Percentiles rank a stretch among this genome's conserved stretches.
Conservation (phyloP, 202 grass and related monocot genomes). For the Eragrostis tef region DNA sequence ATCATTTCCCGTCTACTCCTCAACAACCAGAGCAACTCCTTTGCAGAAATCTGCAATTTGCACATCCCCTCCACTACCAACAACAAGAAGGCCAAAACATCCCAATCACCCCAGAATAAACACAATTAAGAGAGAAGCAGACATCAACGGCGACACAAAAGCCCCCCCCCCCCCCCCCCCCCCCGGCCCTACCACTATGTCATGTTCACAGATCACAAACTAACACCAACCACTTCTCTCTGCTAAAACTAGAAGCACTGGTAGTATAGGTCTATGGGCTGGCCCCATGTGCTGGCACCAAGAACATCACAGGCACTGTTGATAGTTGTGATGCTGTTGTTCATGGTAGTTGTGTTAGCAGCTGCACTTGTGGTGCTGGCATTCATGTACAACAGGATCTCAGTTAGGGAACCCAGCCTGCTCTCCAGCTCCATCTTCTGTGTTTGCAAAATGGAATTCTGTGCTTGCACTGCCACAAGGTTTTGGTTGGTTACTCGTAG, state of each 20-base stretch:
- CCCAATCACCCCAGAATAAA: slow-evolving; percentile 29
- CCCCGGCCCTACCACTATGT: slow-evolving; percentile 44
- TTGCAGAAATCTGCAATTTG: background rate
- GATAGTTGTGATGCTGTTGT: background rate
- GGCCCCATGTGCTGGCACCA: slow-evolving; percentile 47
- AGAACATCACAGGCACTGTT: slow-evolving; percentile 45
- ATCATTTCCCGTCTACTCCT: slow-evolving; percentile 25
- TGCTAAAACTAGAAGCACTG: slow-evolving; percentile 50
- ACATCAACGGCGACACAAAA: slow-evolving; percentile 45
- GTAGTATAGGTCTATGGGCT: slow-evolving; percentile 50
- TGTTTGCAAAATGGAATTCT: slow-evolving; percentile 70
- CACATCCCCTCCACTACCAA: slow-evolving; percentile 25
- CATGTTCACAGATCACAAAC: slow-evolving; percentile 20
- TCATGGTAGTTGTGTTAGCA: slow-evolving; percentile 24
- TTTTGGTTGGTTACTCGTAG: slow-evolving; percentile 53
- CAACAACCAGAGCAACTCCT: slow-evolving; percentile 36
- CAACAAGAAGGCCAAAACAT: slow-evolving; percentile 38
- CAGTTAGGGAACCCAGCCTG: slow-evolving; percentile 60
- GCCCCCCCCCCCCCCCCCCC: slow-evolving; percentile 33
- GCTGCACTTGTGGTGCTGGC: slow-evolving; percentile 22
- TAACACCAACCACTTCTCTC: slow-evolving; percentile 21
- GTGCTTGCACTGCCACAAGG: slow-evolving; percentile 58
- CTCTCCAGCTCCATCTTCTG: slow-evolving; percentile 70
- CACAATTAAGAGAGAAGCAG: slow-evolving; percentile 37
- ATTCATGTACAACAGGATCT: slow-evolving; percentile 60